These are phyloP conservation scores for Stephania cephalantha DNA, from an alignment of 164 flowering plant species.

Conservation along the genomic window DNA sequence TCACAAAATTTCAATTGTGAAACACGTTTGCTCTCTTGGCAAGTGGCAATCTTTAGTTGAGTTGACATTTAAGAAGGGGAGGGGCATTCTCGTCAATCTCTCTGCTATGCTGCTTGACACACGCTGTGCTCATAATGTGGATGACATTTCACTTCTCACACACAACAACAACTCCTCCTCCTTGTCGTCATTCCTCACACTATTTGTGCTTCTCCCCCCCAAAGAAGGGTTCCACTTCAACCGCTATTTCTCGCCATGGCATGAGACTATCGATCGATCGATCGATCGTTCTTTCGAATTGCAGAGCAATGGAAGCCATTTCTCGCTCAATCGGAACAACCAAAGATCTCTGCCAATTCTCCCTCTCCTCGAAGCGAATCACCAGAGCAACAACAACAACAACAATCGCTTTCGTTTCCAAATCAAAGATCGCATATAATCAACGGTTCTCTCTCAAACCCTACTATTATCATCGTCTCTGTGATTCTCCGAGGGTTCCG, in stretches of 20 bases:
- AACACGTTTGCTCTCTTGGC: background rate
- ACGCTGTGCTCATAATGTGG: background rate
- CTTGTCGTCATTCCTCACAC: too few species aligned
- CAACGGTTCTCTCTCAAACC: constrained; percentile 4
- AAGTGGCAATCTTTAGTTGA: too few species aligned
- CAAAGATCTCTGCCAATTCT: background rate
- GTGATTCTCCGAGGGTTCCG: constrained; percentile 7
- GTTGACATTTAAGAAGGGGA: too few species aligned
- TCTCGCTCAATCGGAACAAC: background rate
- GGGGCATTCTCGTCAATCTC: background rate
- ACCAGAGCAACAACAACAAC: background rate
- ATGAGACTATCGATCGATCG: background rate
- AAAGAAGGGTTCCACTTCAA: background rate
- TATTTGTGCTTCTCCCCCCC: background rate
- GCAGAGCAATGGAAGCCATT: constrained; percentile 1
- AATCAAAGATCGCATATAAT: background rate
- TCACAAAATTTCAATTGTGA: background rate
- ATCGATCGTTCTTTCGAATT: background rate
- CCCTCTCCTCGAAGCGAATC: constrained; percentile 1
- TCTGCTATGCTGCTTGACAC: background rate
- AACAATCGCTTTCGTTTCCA: background rate
- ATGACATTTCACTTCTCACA: background rate
- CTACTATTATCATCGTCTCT: background rate
- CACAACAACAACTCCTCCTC: background rate
- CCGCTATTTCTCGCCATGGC: background rate